Conservation (phyloP, 352 stramenopile species). For the Phytophthora constricta region DNA sequence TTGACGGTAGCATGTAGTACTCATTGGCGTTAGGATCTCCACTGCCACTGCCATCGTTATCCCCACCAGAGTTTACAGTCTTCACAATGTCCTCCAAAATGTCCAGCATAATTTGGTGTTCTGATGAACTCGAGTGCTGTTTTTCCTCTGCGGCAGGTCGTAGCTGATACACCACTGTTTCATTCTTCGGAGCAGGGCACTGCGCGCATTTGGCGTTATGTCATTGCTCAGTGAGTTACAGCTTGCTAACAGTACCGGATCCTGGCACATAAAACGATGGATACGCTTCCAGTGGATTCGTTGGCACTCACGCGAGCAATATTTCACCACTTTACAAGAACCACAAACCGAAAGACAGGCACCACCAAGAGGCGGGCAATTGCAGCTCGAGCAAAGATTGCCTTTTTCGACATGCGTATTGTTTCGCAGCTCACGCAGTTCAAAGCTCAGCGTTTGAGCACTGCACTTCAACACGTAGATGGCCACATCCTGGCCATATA, state of each 20-base stretch:
- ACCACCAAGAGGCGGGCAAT: constrained; percentile 16
- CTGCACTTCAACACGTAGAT: constrained; percentile 36
- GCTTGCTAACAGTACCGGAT: constrained; percentile 23
- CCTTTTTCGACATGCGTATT: constrained; percentile 34
- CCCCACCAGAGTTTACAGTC: constrained; percentile 7
- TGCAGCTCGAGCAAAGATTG: constrained; percentile 26
- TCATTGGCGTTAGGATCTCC: constrained; percentile 9
- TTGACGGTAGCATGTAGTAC: constrained; percentile 38
- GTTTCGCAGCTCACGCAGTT: constrained; percentile 34
- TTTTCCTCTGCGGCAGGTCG: not conserved
- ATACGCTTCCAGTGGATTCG: constrained; percentile 41
- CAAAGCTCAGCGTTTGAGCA: constrained; percentile 27
- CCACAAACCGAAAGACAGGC: constrained; percentile 30
- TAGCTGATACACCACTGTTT: not conserved
- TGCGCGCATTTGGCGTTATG: constrained; percentile 26
- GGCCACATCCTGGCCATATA: constrained; percentile 36
- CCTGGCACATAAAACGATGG: constrained; percentile 39
- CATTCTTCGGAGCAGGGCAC: not conserved
- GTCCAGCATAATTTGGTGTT: constrained; percentile 22
- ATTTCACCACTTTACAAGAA: constrained; percentile 38
- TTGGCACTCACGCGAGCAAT: constrained; percentile 43
- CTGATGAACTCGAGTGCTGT: not conserved
- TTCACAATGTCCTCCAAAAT: constrained; percentile 32
- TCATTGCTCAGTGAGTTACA: constrained; percentile 35
- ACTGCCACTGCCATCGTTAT: not conserved